Percentiles rank a stretch among this genome's conserved stretches.
Evolutionary conservation across 139 green algal genomes (phyloP).

Genomic region (Astrephomene gubernaculifera): DNA sequence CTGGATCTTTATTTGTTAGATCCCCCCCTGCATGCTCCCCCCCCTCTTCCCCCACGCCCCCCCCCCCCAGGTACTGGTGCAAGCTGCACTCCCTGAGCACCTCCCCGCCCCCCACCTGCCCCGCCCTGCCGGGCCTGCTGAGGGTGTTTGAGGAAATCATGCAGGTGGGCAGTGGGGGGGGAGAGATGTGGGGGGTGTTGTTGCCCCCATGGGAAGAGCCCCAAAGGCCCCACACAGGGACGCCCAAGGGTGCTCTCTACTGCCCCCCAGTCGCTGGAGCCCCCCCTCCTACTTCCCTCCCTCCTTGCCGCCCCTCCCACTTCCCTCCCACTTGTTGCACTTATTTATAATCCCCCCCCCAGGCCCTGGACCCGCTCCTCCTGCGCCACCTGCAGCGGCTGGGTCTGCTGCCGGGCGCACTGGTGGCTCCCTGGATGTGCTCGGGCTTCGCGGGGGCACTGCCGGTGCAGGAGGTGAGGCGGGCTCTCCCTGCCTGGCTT

Average conservation of each 20-base stretch:
- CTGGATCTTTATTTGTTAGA: too few relatives aligned
- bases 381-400: constrained; percentile 54
- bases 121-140: constrained; percentile 67
- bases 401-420: constrained; percentile 39
- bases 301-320: too few relatives aligned
- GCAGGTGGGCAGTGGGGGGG: constrained; percentile 37
- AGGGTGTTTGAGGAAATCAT: constrained; percentile 59
- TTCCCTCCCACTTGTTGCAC: too few relatives aligned
- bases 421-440: constrained; percentile 66
- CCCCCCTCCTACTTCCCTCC: too few relatives aligned
- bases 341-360: too few relatives aligned
- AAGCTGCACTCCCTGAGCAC: constrained; percentile 63
- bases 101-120: constrained; percentile 38
- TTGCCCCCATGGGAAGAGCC: too few relatives aligned
- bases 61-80: constrained; percentile 66
- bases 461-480: constrained; percentile 39
- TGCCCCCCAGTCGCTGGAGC: not conserved
- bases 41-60: not conserved
- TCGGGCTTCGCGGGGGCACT: constrained; percentile 65
- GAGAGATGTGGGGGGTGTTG: not conserved
- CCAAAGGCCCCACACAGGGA: too few relatives aligned
- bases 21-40: too few relatives aligned
- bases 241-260: too few relatives aligned
- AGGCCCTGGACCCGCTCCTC: constrained; percentile 69
- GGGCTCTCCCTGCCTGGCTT: too few relatives aligned